Evolutionary conservation across 2,329 filamentous ascomycete species (phyloP), one percentile per base, ranked within the genome.

Genomic region (Phaeophleospora eucalypticola): DNA sequence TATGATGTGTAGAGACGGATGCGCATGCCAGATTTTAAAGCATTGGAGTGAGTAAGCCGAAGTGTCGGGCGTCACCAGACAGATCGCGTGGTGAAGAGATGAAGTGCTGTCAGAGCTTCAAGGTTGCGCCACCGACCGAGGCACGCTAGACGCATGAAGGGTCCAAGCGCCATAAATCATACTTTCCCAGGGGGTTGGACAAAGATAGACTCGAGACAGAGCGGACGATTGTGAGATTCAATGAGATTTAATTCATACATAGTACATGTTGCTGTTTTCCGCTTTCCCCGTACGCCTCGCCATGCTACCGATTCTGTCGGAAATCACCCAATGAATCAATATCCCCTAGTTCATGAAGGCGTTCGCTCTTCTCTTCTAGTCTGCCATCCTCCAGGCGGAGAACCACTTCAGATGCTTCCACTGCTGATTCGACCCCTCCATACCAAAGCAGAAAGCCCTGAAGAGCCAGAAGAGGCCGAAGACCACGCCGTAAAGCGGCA

Each of bases 351-450:
- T 27, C 19, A 20, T 41, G 29, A 42, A 18, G 16, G 17, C 14
- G 10, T 19, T 12, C 14, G n/a, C 15, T 24, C 16, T 34, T 17
- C 29, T 27, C 16, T 33, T 44, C 46, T 45, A 45, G 63, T 93
- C 88, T 36, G 84, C 82, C 61, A 95, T 86, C 64, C 81, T 84
- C 91, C 91, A 98, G 56, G 73, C 81, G 56, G 84, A 80, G 59
- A 96, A 86, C 93, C 93, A 98, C 76, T 89, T 95, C 73, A 98
- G 76, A 73, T 97, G 90, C 60, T 76, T 79, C 80, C 91, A 98
- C 66, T 97, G 75, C 68, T 80, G 79, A 71, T 88, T 89, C 51
- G 80, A 73, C 12, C 93, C 93, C 48, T 84, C 83, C 88, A 98
- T 98, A 51, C 93, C 93, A 76, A 94, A 98, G 69, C 88, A 93